Percentiles rank a stretch among this genome's conserved stretches.
Evolutionary conservation across 2,329 filamentous ascomycete species (phyloP).

Genomic region (Sclerotinia spermophila): DNA sequence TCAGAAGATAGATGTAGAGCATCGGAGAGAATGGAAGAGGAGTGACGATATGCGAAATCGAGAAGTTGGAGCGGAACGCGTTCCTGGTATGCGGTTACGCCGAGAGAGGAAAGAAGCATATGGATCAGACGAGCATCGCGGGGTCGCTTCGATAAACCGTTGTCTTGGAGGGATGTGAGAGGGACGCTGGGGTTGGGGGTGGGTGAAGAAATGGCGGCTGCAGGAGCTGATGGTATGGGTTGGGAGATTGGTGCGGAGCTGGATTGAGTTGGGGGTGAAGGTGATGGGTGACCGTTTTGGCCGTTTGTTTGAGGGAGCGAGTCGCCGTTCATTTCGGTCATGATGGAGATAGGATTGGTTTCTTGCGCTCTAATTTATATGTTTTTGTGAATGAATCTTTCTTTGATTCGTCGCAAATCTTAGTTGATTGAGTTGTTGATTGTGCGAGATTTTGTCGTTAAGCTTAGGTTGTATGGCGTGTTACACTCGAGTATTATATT

Average conservation of each 20-base stretch:
- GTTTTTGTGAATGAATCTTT: neutral
- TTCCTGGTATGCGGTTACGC: slow-evolving; percentile 75
- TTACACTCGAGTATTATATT: neutral
- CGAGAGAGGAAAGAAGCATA: slow-evolving; percentile 73
- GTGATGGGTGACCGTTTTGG: slow-evolving; percentile 49
- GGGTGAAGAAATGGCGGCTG: slow-evolving; percentile 8
- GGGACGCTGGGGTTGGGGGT: slow-evolving; percentile 33
- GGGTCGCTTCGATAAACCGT: slow-evolving; percentile 50
- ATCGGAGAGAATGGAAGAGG: slow-evolving; percentile 66
- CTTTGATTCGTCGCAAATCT: neutral
- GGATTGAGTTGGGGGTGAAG: slow-evolving; percentile 11
- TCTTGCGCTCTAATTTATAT: neutral
- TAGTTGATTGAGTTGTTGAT: neutral
- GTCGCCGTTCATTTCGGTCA: slow-evolving; percentile 37
- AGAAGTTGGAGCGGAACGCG: slow-evolving; percentile 79
- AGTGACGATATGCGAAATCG: slow-evolving; percentile 84
- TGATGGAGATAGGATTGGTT: slow-evolving; percentile 13
- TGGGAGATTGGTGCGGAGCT: slow-evolving; percentile 34
- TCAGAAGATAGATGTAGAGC: slow-evolving; percentile 66
- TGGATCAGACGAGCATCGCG: slow-evolving; percentile 78
- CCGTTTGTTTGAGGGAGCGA: slow-evolving; percentile 51
- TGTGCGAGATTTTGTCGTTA: neutral
- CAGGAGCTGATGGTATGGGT: slow-evolving; percentile 21
- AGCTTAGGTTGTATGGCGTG: neutral
- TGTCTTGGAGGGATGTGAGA: slow-evolving; percentile 36